Percentiles rank a stretch among this genome's conserved stretches.
phyloP scores from a whole-genome alignment of 2,329 filamentous ascomycete genomes.

The Didymella exigua region DNA sequence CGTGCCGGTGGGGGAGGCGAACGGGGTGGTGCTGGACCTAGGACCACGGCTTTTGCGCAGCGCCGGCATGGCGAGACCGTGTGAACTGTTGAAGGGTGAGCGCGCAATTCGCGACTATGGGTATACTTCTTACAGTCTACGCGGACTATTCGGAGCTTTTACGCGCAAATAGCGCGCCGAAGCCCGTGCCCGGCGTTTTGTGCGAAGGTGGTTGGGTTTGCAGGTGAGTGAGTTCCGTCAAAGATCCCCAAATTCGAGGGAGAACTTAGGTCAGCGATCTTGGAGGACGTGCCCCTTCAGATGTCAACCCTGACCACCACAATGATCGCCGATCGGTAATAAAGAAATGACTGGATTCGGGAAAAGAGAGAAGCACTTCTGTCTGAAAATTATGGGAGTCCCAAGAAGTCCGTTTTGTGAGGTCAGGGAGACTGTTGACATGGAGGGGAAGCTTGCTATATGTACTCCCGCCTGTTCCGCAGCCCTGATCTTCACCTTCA shows the following conservation, averaged over 20 bases:
- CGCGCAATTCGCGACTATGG: constrained; percentile 26
- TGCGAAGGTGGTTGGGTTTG: constrained; percentile 33
- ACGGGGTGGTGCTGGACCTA: constrained; percentile 45
- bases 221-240: constrained; percentile 25
- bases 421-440: constrained; percentile 13
- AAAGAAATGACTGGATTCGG: background rate
- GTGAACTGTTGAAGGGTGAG: constrained; percentile 41
- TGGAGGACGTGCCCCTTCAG: constrained; percentile 20
- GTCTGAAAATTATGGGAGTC: background rate
- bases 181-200: constrained; percentile 37
- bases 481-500: constrained; percentile 19
- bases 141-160: constrained; percentile 36
- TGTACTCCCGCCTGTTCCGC: constrained; percentile 17
- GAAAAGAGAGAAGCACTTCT: background rate
- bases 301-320: constrained; percentile 21
- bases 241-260: constrained; percentile 33
- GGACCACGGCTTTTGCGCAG: constrained; percentile 46
- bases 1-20: constrained; percentile 38
- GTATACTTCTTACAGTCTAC: constrained; percentile 35
- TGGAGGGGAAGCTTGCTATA: constrained; percentile 6
- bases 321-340: constrained; percentile 12
- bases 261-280: constrained; percentile 24
- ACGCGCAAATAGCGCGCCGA: constrained; percentile 35
- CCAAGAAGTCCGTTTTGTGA: constrained; percentile 8
- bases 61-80: constrained; percentile 44